Evolutionary conservation across 148 eudicot species (phyloP), one percentile per base, ranked within the genome.

Genomic region (Beta vulgaris): DNA sequence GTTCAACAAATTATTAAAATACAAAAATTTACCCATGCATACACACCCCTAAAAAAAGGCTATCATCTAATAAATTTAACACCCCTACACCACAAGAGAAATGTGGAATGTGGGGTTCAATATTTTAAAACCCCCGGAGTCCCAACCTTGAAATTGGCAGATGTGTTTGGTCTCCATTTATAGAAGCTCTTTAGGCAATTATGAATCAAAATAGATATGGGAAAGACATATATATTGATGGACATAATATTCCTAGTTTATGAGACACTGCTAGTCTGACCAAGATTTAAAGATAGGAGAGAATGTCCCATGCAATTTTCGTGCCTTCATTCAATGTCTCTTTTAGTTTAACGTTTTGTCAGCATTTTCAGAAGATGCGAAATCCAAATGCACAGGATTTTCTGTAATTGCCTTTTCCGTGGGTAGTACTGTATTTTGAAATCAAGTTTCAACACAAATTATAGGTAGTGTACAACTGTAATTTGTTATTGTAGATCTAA

Each of bases 261-360:
- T 31, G 34, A 62, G 67, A 62, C 51, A 16, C 46, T 64, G 44
- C n/a, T n/a, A n/a, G n/a, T n/a, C n/a, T 18, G 23, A 9, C 68
- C 2, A 64, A 64, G 68, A 64, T 64, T 64, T 64, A 64, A n/a
- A 19, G 29, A 23, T 26, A 10, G 6, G 44, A 21, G 25, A 36
- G 39, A 36, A 37, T 9, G 23, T 64, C 44, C 68, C 68, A 64
- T 64, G 46, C 43, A 64, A 64, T 46, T 64, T 64, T 64, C 68
- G 68, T 64, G 68, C 23, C 68, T 64, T 64, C 16, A 64, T 64
- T 64, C 46, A 64, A 64, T 64, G 44, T n/a, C n/a, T n/a, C n/a
- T n/a, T n/a, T n/a, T n/a, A n/a, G n/a, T n/a, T n/a, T n/a, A n/a
- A n/a, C n/a, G n/a, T n/a, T n/a, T n/a, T n/a, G n/a, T n/a, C n/a